Conservation (phyloP, 441 rosid species). For the Jatropha multifida region DNA sequence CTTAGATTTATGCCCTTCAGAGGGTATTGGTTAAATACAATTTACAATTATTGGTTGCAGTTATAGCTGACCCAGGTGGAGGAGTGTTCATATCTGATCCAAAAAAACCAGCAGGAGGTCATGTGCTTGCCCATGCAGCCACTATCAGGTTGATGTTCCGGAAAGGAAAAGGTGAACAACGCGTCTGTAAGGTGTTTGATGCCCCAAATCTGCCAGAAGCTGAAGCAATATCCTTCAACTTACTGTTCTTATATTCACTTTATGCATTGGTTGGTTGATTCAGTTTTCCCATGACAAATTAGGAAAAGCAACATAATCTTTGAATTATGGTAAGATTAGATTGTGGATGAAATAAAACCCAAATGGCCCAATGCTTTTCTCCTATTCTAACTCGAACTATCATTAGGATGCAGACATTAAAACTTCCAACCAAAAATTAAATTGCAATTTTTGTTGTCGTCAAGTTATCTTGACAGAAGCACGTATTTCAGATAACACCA, state of each 20-base stretch:
- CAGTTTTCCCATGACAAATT: not conserved
- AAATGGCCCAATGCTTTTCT: not conserved
- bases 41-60: conserved; percentile 43
- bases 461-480: conserved; percentile 47
- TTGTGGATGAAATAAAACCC: not conserved
- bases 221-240: conserved; percentile 84
- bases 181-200: conserved; percentile 88
- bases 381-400: not conserved
- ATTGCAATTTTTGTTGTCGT: not conserved
- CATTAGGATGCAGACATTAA: not conserved
- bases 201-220: conserved; percentile 93
- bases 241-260: not conserved
- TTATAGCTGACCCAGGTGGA: conserved; percentile 91
- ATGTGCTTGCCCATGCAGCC: conserved; percentile 92
- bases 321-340: not conserved
- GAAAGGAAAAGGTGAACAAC: conserved; percentile 94
- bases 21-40: not conserved
- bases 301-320: not conserved
- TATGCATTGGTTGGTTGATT: not conserved
- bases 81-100: conserved; percentile 92
- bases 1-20: not conserved
- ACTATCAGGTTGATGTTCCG: conserved; percentile 87
- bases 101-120: conserved; percentile 95
- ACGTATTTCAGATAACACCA: conserved; percentile 76
- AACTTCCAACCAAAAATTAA: not conserved